Evolutionary conservation across 2,329 filamentous ascomycete genomes (phyloP).

Genomic region (Fusarium succisae): DNA sequence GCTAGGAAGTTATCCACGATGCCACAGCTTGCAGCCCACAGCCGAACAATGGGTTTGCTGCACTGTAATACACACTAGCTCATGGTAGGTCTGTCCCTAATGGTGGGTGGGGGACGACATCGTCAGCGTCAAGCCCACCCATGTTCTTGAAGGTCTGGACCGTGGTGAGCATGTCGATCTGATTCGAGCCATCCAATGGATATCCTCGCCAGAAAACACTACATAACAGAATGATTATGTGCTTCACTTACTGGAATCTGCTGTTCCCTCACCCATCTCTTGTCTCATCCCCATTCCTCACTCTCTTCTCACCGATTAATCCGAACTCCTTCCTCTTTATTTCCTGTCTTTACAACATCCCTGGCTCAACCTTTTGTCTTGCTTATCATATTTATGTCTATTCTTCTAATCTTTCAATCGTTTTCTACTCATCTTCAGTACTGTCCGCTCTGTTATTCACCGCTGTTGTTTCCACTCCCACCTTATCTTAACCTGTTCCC

Average conservation of each 20-base stretch:
- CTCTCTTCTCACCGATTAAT: not conserved
- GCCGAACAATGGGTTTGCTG: conserved; percentile 2
- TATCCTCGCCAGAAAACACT: conserved; percentile 12
- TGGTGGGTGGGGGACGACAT: conserved; percentile 27
- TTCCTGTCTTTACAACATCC: not conserved
- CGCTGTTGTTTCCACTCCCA: conserved; percentile 9
- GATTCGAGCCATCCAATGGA: conserved; percentile 27
- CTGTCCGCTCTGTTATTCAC: conserved; percentile 4
- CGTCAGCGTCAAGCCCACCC: conserved; percentile 21
- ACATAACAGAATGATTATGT: conserved; percentile 24
- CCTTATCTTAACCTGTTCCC: conserved; percentile 7
- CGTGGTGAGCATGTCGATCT: conserved; percentile 38
- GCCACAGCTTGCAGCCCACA: conserved; percentile 21
- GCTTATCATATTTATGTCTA: not conserved
- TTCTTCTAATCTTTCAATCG: not conserved
- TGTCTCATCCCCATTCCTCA: not conserved
- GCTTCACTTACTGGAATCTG: not conserved
- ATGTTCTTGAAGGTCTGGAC: conserved; percentile 38
- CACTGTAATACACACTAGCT: conserved; percentile 9
- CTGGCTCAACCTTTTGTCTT: not conserved
- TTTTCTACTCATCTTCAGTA: not conserved
- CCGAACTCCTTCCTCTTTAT: not conserved
- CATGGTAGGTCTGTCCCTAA: conserved; percentile 26
- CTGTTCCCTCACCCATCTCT: conserved; percentile 1
- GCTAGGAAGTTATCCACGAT: conserved; percentile 12